Conservation (phyloP, 2,329 filamentous ascomycete genomes). For the Colletotrichum incanum region DNA sequence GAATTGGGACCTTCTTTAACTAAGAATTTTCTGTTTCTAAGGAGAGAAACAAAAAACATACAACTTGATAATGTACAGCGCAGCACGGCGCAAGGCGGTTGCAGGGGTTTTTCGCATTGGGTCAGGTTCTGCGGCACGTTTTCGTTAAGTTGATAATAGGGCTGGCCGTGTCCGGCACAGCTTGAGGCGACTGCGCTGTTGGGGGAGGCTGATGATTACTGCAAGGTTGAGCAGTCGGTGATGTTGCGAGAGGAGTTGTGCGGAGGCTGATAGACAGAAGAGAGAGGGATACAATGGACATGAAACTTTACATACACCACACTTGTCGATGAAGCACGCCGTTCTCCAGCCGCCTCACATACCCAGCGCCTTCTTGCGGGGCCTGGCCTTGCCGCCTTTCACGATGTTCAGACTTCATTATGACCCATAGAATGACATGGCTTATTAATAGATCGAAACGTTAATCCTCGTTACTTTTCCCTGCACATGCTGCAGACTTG, state of each 20-base stretch:
- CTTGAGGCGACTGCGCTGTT: slow-evolving; percentile 40
- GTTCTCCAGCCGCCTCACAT: too few species aligned
- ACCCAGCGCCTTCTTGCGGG: neutral
- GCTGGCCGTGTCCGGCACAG: slow-evolving; percentile 35
- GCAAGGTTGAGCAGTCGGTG: slow-evolving; percentile 5
- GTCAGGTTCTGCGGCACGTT: slow-evolving; percentile 49
- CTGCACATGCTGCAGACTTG: neutral
- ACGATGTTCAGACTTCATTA: neutral
- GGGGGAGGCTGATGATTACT: slow-evolving; percentile 15
- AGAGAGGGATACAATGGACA: slow-evolving; percentile 42
- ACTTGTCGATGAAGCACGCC: neutral
- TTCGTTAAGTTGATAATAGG: slow-evolving; percentile 45
- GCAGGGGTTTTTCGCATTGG: slow-evolving; percentile 56
- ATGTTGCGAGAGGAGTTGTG: slow-evolving; percentile 37
- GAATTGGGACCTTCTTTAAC: slow-evolving; percentile 39
- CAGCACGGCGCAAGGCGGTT: slow-evolving; percentile 57
- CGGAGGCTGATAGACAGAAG: slow-evolving; percentile 42
- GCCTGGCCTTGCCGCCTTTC: neutral
- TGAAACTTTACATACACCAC: slow-evolving; percentile 40
- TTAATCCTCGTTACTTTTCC: neutral
- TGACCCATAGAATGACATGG: neutral
- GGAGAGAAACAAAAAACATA: slow-evolving; percentile 44
- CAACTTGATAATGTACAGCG: slow-evolving; percentile 55
- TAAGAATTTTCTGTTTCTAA: slow-evolving; percentile 36
- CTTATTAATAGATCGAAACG: neutral